These are phyloP conservation scores for Camelina hispida DNA, from an alignment of 345 rosid species.

Conservation along the genomic window DNA sequence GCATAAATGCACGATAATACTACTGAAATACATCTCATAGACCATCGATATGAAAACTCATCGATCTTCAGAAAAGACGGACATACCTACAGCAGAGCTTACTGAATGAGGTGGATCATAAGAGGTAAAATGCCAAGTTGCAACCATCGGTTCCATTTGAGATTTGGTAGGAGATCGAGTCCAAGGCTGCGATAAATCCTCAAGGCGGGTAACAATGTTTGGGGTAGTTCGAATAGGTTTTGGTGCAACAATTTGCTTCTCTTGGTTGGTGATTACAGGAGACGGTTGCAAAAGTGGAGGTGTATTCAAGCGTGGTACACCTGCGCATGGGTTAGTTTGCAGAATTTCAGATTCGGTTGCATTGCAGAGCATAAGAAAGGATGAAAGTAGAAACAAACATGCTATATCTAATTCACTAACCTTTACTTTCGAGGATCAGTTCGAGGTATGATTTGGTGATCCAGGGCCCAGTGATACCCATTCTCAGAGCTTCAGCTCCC, in stretches of 20 bases:
- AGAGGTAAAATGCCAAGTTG: constrained; percentile 73
- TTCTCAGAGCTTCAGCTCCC: constrained; percentile 87
- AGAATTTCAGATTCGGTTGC: constrained; percentile 27
- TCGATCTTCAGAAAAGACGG: constrained; percentile 33
- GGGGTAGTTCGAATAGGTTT: constrained; percentile 90
- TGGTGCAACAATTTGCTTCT: constrained; percentile 79
- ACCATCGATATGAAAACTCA: too few relatives aligned
- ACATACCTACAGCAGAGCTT: constrained; percentile 67
- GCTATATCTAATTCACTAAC: constrained; percentile 46
- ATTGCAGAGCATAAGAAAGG: constrained; percentile 38
- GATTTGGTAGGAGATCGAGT: constrained; percentile 99
- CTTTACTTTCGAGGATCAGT: constrained; percentile 93
- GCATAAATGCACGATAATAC: constrained; percentile 41
- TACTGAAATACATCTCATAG: constrained; percentile 35
- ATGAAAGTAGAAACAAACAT: constrained; percentile 20
- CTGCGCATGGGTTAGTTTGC: constrained; percentile 55
- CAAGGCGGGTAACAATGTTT: constrained; percentile 73
- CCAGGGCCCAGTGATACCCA: constrained; percentile 89
- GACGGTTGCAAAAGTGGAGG: constrained; percentile 76
- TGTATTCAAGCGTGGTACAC: constrained; percentile 93
- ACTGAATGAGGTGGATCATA: constrained; percentile 60
- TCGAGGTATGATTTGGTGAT: constrained; percentile 95
- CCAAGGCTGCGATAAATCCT: constrained; percentile 98
- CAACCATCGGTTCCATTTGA: constrained; percentile 87
- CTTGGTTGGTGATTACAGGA: constrained; percentile 58